These are phyloP conservation scores for Corylus heterophylla DNA, from an alignment of 306 rosid genomes.

Conservation along the genomic window DNA sequence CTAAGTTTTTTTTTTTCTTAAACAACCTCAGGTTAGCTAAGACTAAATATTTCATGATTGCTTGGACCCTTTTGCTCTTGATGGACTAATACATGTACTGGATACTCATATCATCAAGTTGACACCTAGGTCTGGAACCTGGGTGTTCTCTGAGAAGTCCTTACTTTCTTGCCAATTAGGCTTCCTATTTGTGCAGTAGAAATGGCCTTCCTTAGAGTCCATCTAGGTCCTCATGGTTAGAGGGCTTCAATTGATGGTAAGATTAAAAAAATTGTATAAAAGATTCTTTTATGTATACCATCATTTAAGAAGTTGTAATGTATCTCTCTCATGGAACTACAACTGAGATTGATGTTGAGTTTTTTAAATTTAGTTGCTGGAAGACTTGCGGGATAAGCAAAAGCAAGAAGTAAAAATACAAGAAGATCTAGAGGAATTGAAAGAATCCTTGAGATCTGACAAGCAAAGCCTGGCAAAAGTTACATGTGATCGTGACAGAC, in stretches of 20 bases:
- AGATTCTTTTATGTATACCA: neutral
- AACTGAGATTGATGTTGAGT: constrained; percentile 25
- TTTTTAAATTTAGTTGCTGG: constrained; percentile 53
- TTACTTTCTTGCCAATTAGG: neutral
- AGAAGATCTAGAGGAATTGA: constrained; percentile 69
- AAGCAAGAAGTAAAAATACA: constrained; percentile 56
- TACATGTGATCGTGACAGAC: constrained; percentile 51
- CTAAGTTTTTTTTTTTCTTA: neutral
- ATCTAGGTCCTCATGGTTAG: neutral
- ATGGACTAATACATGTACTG: neutral
- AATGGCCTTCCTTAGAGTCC: neutral
- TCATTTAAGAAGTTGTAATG: neutral
- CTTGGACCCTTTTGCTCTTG: constrained; percentile 16
- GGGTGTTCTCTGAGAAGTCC: neutral
- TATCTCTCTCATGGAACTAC: constrained; percentile 2
- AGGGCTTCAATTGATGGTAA: neutral
- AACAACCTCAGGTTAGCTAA: neutral
- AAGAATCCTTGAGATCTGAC: constrained; percentile 57
- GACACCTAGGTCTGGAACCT: constrained; percentile 12
- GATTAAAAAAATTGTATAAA: neutral
- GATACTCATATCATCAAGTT: constrained; percentile 1
- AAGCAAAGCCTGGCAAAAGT: constrained; percentile 58
- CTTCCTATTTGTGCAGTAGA: neutral
- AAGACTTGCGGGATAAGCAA: constrained; percentile 65
- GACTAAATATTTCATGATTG: constrained; percentile 4